Base-by-base conservation (phyloP, 2,329 filamentous ascomycete species). In the Leptographium radiaticola region DNA sequence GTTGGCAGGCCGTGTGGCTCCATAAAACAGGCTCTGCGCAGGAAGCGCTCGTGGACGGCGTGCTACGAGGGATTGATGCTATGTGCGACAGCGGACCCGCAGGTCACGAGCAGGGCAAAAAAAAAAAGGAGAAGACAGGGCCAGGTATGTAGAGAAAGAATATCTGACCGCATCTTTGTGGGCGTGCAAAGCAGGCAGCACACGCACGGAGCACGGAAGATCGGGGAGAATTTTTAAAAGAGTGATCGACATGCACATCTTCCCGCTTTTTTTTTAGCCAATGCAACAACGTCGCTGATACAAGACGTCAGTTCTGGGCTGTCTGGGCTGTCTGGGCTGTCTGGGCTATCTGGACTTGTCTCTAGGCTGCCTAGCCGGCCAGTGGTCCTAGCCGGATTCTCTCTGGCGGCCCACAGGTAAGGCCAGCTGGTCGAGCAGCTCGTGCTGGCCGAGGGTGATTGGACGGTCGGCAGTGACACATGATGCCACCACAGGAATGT, bases 171-270 rank as follows among this genome's bases (percentile, higher is more conserved):
- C 42, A 20, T 44, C 7, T 12, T 12, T 25, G 6, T 18, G 20
- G 13, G 42, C 42, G 16, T n/a, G n/a, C n/a, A n/a, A n/a, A n/a
- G n/a, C n/a, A n/a, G n/a, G n/a, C 44, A 47, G 30, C 44, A 16
- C 13, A 47, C 33, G 44, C 44, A 34, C 25, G 25, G 25, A 25
- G 25, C 25, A 51, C 36, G 25, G 38, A 42, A 33, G 39, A 52
- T 36, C 25, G 39, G 40, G 43, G 33, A 15, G 8, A 44, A 44
- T 42, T 43, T 12, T 10, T 20, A n/a, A 25, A 5, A 25, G 25
- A 43, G 42, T 25, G 50, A 46, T 45, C 42, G 50, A 20, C 50
- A 45, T 45, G 50, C 50, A 52, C 31, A 16, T 48, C 34, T 50
- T 40, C 34, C 13, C 48, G 36, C 46, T 49, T 49, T 36, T 48